These are phyloP conservation scores for Tinospora cordifolia DNA, from an alignment of 164 flowering plant genomes.

Conservation along the genomic window DNA sequence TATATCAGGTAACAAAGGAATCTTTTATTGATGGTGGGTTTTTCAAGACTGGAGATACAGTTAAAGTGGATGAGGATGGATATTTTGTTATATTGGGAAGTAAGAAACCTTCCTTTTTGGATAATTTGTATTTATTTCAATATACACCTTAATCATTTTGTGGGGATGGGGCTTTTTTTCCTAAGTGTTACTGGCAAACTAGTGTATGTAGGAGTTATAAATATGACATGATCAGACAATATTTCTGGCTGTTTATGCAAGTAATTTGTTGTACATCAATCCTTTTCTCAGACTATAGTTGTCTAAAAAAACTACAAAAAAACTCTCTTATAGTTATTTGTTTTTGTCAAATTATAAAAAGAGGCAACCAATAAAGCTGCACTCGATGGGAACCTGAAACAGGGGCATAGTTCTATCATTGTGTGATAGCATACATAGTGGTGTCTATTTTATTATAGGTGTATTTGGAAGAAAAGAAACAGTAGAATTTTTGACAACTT, in stretches of 20 bases:
- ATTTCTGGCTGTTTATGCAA: too few species aligned
- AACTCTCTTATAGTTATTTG: too few species aligned
- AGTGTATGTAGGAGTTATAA: too few species aligned
- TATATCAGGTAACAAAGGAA: slow-evolving; percentile 65
- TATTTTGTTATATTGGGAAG: slow-evolving; percentile 93
- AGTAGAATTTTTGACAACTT: too few species aligned
- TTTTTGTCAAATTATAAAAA: neutral
- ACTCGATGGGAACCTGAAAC: neutral
- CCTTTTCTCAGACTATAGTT: too few species aligned
- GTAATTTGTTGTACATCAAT: too few species aligned
- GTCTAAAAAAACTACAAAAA: too few species aligned
- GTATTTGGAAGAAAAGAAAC: too few species aligned
- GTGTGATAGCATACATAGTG: neutral
- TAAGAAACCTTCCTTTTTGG: slow-evolving; percentile 34
- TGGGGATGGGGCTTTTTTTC: neutral
- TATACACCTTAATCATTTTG: neutral
- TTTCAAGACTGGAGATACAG: slow-evolving; percentile 95
- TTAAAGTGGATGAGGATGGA: slow-evolving; percentile 85
- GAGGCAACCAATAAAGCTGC: neutral
- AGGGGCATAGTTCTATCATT: neutral
- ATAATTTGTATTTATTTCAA: neutral
- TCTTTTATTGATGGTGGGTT: slow-evolving; percentile 79
- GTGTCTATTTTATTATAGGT: too few species aligned
- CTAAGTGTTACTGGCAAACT: too few species aligned
- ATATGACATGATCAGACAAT: too few species aligned